Evolutionary conservation across 257 asterid species (phyloP).

Genomic region (Nicotiana sylvestris): DNA sequence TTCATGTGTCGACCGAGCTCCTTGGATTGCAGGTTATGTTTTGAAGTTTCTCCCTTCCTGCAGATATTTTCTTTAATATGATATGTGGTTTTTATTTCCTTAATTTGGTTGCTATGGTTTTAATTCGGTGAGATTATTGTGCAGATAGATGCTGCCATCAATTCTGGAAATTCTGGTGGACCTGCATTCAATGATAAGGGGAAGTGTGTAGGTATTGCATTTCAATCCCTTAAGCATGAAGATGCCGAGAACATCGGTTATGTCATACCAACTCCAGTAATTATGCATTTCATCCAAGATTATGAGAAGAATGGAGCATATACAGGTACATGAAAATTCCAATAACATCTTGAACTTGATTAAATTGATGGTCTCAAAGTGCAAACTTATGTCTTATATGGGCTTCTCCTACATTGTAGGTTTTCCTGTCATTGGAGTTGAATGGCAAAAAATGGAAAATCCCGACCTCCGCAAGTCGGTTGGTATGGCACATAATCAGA

Average conservation of each 20-base stretch:
- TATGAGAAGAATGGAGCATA: slow-evolving; percentile 70
- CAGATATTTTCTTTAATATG: neutral
- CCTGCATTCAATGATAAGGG: slow-evolving; percentile 22
- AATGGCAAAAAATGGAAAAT: slow-evolving; percentile 53
- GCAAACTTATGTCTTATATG: neutral
- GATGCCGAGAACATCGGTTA: slow-evolving; percentile 58
- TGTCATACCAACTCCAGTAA: slow-evolving; percentile 85
- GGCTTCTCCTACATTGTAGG: slow-evolving; percentile 32
- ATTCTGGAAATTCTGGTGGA: slow-evolving; percentile 85
- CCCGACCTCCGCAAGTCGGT: slow-evolving; percentile 20
- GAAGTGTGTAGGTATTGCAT: slow-evolving; percentile 24
- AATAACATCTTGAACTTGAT: neutral
- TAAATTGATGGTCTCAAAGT: slow-evolving; percentile 6
- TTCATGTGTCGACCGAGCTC: slow-evolving; percentile 74
- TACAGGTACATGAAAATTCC: slow-evolving; percentile 2
- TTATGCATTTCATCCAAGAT: slow-evolving; percentile 70
- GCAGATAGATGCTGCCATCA: slow-evolving; percentile 85
- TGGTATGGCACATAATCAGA: slow-evolving; percentile 24
- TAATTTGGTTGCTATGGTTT: slow-evolving; percentile 1
- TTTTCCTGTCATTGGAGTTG: slow-evolving; percentile 67
- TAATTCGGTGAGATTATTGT: slow-evolving; percentile 2
- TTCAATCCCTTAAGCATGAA: slow-evolving; percentile 25
- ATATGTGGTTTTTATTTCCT: neutral
- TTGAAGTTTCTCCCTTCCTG: slow-evolving; percentile 10
- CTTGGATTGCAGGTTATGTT: slow-evolving; percentile 66